A percentile compares a stretch with the other conserved stretches of the same genome.
Evolutionary conservation across 2,329 filamentous ascomycete genomes (phyloP).

Genomic region (Phaeophleospora eucalypticola): DNA sequence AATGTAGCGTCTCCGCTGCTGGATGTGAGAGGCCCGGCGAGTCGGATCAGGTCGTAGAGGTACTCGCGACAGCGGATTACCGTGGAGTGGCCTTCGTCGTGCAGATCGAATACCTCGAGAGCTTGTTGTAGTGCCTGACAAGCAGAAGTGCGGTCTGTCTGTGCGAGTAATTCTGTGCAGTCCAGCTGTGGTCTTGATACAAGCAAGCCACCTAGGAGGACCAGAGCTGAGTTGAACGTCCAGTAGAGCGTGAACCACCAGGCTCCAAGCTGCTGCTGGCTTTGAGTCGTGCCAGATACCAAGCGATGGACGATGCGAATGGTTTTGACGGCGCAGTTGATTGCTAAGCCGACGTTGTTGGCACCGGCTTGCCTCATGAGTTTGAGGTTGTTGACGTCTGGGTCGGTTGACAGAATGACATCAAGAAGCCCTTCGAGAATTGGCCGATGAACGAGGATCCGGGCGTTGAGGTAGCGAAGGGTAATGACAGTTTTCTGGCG

Average conservation of each 20-base stretch:
- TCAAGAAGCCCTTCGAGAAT: slow-evolving; percentile 10
- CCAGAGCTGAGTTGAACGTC: slow-evolving; percentile 8
- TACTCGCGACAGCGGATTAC: slow-evolving; percentile 6
- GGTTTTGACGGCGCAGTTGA: slow-evolving; percentile 1
- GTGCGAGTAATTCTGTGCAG: slow-evolving; percentile 3
- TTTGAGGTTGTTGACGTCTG: slow-evolving; percentile 2
- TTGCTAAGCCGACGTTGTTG: slow-evolving; percentile 2
- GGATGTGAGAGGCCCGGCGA: slow-evolving; percentile 1
- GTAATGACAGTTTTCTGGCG: slow-evolving; percentile 8
- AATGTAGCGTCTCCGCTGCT: no score
- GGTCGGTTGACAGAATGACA: background rate
- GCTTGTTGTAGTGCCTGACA: slow-evolving; percentile 4
- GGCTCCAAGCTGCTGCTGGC: slow-evolving; percentile 7
- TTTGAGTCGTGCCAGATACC: slow-evolving; percentile 1
- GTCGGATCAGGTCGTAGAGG: slow-evolving; percentile 6
- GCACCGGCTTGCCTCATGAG: slow-evolving; percentile 6
- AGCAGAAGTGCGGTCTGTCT: slow-evolving; percentile 4
- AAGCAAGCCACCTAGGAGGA: slow-evolving; percentile 4
- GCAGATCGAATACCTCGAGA: slow-evolving; percentile 3
- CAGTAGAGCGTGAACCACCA: slow-evolving; percentile 12
- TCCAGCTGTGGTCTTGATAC: slow-evolving; percentile 3
- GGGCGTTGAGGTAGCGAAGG: slow-evolving; percentile 7
- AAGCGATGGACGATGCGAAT: slow-evolving; percentile 6
- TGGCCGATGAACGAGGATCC: slow-evolving; percentile 10
- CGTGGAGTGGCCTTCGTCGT: slow-evolving; percentile 6